A percentile compares a stretch with the other conserved stretches of the same genome.
These are phyloP conservation scores for Pezicula carpinea DNA, from an alignment of 2,329 filamentous ascomycete genomes.

Conservation along the genomic window DNA sequence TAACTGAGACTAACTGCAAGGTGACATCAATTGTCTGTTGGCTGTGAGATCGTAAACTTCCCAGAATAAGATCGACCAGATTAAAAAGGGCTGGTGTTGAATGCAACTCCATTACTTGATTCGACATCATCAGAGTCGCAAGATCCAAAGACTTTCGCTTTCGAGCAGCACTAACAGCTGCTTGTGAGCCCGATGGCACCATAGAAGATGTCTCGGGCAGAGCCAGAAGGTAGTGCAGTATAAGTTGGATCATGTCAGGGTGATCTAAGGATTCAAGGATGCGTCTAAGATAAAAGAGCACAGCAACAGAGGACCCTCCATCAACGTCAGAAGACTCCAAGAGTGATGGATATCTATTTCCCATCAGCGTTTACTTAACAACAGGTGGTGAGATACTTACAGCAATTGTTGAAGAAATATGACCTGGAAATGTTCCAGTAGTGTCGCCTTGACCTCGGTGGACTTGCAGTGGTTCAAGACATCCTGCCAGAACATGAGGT, in stretches of 20 bases:
- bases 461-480: slow-evolving; percentile 94
- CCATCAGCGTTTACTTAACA: slow-evolving; percentile 11
- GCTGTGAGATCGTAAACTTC: slow-evolving; percentile 78
- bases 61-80: slow-evolving; percentile 82
- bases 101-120: slow-evolving; percentile 62
- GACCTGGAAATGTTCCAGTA: slow-evolving; percentile 95
- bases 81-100: slow-evolving; percentile 86
- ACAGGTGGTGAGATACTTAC: slow-evolving; percentile 42
- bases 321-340: slow-evolving; percentile 96
- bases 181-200: slow-evolving; percentile 31
- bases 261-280: slow-evolving; percentile 91
- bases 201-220: slow-evolving; percentile 55
- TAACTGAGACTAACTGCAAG: slow-evolving; percentile 78
- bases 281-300: slow-evolving; percentile 85
- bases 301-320: slow-evolving; percentile 92
- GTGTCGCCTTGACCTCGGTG: slow-evolving; percentile 82
- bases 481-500: slow-evolving; percentile 97
- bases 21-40: slow-evolving; percentile 87
- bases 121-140: slow-evolving; percentile 72
- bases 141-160: slow-evolving; percentile 88
- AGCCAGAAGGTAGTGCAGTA: slow-evolving; percentile 86
- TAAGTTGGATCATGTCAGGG: slow-evolving; percentile 88
- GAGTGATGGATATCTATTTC: slow-evolving; percentile 78
- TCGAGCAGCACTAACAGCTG: slow-evolving; percentile 62
- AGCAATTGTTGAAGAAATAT: slow-evolving; percentile 92